Base-by-base conservation (phyloP, 345 rosid species). In the Microthlaspi erraticum region DNA sequence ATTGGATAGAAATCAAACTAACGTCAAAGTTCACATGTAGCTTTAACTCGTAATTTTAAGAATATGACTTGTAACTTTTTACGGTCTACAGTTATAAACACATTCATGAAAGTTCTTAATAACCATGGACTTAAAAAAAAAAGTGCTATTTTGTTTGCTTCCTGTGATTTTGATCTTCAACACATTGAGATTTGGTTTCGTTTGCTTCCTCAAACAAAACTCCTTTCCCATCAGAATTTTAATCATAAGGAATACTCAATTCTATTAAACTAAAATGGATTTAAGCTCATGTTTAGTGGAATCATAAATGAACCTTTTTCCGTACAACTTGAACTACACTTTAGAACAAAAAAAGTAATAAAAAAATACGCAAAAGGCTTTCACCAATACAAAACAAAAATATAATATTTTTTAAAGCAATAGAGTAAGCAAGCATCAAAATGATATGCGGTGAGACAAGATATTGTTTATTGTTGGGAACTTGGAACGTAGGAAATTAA, bases 221-320 rank as follows among this genome's bases (percentile, higher is more conserved):
- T 5, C 42, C n/a, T 38, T 10, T 13, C 42, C 42, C 42, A 4
- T 10, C 6, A 38, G 6, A 38, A 38, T 38, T 38, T 38, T 38
- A 5, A 38, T 10, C 13, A 38, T 10, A 38, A 10, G 42, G n/a
- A 38, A 11, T 38, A 38, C 4, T 38, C 42, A 38, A 38, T 5
- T 38, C 4, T 38, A 38, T 11, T 10, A 38, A 38, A 5, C 2
- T 31, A 32, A 32, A 56, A 5, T 34, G 61, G 43, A 16, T 16
- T 16, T 34, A 58, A 20, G 45, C 16, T 10, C 18, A 36, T 10
- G 42, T 8, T 23, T 23, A 26, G 14, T 18, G 53, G 31, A 49
- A 32, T 54, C 52, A 61, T 61, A 61, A 45, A 64, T 10, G 36
- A 10, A 34, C 45, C 36, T 62, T 48, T 17, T 33, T 12, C 34